A percentile compares a stretch with the other conserved stretches of the same genome.
phyloP scores from a whole-genome alignment of 1,139 yeast species.

The Zygoascus sp. region DNA sequence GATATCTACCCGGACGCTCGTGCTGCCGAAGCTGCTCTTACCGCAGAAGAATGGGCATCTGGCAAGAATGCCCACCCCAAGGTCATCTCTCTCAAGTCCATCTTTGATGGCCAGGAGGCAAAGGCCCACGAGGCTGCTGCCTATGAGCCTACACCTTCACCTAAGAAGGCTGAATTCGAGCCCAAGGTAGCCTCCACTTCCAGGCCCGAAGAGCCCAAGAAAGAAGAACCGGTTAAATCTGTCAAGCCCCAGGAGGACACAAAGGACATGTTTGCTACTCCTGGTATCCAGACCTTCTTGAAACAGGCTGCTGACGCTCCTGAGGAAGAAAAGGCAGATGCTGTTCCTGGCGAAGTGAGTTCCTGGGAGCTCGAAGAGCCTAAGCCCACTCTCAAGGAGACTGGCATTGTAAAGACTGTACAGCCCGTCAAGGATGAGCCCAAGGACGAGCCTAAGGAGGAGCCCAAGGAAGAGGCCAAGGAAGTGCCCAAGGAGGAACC shows the following conservation, averaged over 20 bases:
- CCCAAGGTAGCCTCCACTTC: conserved; percentile 18
- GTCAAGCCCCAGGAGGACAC: conserved; percentile 38
- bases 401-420: conserved; percentile 3
- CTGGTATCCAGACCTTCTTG: conserved; percentile 38
- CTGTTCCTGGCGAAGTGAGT: conserved; percentile 23
- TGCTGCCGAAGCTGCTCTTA: conserved; percentile 68
- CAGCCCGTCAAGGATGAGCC: conserved; percentile 12
- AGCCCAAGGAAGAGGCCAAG: too few species aligned
- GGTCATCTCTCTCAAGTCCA: conserved; percentile 65
- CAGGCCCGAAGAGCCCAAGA: conserved; percentile 12
- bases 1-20: conserved; percentile 94
- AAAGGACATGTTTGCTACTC: conserved; percentile 35
- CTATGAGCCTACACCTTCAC: conserved; percentile 19
- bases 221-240: conserved; percentile 12
- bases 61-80: conserved; percentile 82
- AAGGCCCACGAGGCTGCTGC: conserved; percentile 16
- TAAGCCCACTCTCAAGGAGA: conserved; percentile 9
- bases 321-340: conserved; percentile 24
- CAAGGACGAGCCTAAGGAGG: conserved; percentile 9
- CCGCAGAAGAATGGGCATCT: conserved; percentile 71
- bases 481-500: conserved; percentile 9
- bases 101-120: conserved; percentile 68
- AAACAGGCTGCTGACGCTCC: conserved; percentile 49
- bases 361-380: conserved; percentile 29
- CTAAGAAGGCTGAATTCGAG: conserved; percentile 19